Conservation (phyloP, 2,329 filamentous ascomycete species). For the Colletotrichum truncatum region DNA sequence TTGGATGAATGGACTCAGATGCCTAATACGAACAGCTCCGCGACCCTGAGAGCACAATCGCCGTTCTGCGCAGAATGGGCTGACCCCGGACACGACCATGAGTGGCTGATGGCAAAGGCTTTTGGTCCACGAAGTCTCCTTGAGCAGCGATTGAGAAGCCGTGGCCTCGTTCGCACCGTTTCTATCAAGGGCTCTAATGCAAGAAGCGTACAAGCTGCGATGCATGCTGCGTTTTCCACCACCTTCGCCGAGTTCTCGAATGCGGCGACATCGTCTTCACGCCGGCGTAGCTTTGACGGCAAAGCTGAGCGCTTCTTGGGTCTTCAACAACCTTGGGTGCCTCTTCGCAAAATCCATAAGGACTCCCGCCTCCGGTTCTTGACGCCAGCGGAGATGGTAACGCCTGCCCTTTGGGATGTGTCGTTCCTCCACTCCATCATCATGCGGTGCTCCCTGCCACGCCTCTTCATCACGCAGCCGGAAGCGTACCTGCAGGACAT, state of each 20-base stretch:
- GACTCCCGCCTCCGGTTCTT: slow-evolving; percentile 78
- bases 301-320: slow-evolving; percentile 61
- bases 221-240: slow-evolving; percentile 69
- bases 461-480: slow-evolving; percentile 80
- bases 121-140: slow-evolving; percentile 70
- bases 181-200: slow-evolving; percentile 71
- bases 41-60: slow-evolving; percentile 56
- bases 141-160: slow-evolving; percentile 77
- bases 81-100: slow-evolving; percentile 54
- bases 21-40: slow-evolving; percentile 56
- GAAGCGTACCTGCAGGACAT: slow-evolving; percentile 77
- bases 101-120: slow-evolving; percentile 75
- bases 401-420: slow-evolving; percentile 75
- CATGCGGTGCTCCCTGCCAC: slow-evolving; percentile 74
- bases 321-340: slow-evolving; percentile 76
- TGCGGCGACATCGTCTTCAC: slow-evolving; percentile 9
- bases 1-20: slow-evolving; percentile 66
- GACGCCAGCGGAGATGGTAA: slow-evolving; percentile 76
- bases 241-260: slow-evolving; percentile 55
- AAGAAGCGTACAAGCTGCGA: slow-evolving; percentile 71
- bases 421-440: slow-evolving; percentile 76
- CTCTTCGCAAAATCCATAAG: slow-evolving; percentile 79
- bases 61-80: slow-evolving; percentile 59
- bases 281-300: slow-evolving; percentile 38
- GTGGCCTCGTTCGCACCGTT: slow-evolving; percentile 75